Base-by-base conservation (phyloP, 305 asterid species). In the Euphrasia arctica region DNA sequence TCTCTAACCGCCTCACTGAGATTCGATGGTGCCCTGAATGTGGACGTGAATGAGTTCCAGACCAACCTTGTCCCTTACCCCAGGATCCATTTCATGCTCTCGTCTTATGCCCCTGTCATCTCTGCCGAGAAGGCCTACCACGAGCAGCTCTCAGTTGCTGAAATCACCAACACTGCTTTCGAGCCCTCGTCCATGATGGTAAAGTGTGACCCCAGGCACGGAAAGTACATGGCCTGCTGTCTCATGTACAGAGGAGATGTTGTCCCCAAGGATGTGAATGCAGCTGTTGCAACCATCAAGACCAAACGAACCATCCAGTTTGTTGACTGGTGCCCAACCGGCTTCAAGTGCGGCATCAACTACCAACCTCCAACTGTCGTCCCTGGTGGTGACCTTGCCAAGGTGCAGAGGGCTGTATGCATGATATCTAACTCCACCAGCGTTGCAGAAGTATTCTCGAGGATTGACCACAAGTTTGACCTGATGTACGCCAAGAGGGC, bases 171-270 rank as follows among this genome's bases (percentile, higher is more conserved):
- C 75, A 75, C 79, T 14, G 82, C 82, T 3, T 77, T 74, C 0
- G 82, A 77, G 72, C 81, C 81, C 13, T 74, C 82, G 0, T 78
- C 79, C 25, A 78, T 78, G 82, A 78, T 78, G 82, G 82, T 78
- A 3, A 78, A 78, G 41, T 78, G 82, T 32, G 82, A 77, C 5
- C 82, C 82, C 0, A 79, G 82, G 42, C 82, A 77, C 4, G 82
- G 82, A 3, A 77, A 74, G 14, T 78, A 78, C 75, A 78, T 78
- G 82, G 82, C 82, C 1, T 78, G 82, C 70, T 78, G 82, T 62
- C 28, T 78, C 60, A 78, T 78, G 82, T 78, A 78, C 73, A 64
- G 82, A 28, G 82, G 82, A 31, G 82, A 78, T 58, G 82, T 78
- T 14, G 82, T 78, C 27, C 82, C 82, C 7, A 78, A 78, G 32